Conservation (phyloP, 2,329 filamentous ascomycete species). For the Xylaria sp. region DNA sequence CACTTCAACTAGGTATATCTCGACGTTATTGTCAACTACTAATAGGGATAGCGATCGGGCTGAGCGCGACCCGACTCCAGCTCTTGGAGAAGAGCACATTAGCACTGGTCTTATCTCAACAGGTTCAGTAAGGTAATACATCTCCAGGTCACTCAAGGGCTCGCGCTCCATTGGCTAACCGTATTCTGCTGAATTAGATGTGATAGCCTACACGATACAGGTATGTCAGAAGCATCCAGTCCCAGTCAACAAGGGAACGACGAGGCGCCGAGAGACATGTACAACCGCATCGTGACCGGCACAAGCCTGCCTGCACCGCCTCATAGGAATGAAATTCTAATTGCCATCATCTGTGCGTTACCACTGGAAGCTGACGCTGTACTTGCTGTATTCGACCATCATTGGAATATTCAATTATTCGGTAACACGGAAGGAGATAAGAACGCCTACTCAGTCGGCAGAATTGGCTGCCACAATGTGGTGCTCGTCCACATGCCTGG, state of each 20-base stretch:
- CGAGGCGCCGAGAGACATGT: background rate
- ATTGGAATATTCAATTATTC: constrained; percentile 20
- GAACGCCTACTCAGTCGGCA: constrained; percentile 23
- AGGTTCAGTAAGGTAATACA: constrained; percentile 11
- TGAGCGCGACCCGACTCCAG: background rate
- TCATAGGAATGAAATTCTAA: constrained; percentile 9
- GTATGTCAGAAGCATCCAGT: background rate
- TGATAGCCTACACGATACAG: background rate
- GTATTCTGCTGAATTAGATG: background rate
- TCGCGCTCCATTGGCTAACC: background rate
- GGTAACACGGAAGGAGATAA: constrained; percentile 5
- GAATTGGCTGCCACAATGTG: constrained; percentile 23
- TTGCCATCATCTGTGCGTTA: constrained; percentile 22
- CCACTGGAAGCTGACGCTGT: constrained; percentile 22
- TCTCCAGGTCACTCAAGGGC: background rate
- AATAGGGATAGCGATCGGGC: background rate
- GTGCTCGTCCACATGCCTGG: constrained; percentile 24
- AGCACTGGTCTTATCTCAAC: background rate
- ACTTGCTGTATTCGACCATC: constrained; percentile 7
- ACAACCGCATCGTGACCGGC: background rate
- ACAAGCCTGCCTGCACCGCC: background rate
- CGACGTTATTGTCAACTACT: background rate
- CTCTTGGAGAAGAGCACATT: background rate
- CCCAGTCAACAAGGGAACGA: background rate
- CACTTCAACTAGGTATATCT: background rate